These are phyloP conservation scores for Pilaira anomala DNA, from an alignment of 192 early-diverging fungal species.

Conservation along the genomic window DNA sequence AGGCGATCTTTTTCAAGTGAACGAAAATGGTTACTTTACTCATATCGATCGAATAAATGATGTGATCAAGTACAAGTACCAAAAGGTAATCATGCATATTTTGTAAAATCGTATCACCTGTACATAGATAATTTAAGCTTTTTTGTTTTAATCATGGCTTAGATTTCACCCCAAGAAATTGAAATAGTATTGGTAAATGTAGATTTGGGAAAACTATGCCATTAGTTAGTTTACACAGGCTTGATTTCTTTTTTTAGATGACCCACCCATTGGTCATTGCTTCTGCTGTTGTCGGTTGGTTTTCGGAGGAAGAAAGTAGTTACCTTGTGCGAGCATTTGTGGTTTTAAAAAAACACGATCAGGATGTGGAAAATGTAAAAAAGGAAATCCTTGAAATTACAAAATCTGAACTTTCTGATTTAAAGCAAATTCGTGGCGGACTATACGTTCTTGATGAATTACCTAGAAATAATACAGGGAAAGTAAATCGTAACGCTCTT, in stretches of 20 bases:
- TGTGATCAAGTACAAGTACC: slow-evolving; percentile 45
- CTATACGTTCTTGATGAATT: slow-evolving; percentile 67
- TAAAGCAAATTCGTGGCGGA: slow-evolving; percentile 80
- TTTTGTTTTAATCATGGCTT: too few species aligned
- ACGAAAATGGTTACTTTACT: slow-evolving; percentile 57
- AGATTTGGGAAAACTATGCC: not conserved
- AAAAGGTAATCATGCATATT: slow-evolving; percentile 50
- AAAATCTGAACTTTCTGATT: slow-evolving; percentile 53
- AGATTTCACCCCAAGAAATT: slow-evolving; percentile 56
- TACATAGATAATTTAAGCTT: not conserved
- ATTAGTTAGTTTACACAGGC: not conserved
- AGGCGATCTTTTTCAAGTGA: slow-evolving; percentile 53
- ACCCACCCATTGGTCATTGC: slow-evolving; percentile 67
- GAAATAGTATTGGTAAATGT: slow-evolving; percentile 54
- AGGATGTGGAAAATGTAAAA: slow-evolving; percentile 28
- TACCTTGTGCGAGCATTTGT: slow-evolving; percentile 79
- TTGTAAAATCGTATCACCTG: too few species aligned
- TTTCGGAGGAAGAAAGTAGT: slow-evolving; percentile 53
- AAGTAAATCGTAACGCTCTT: slow-evolving; percentile 45
- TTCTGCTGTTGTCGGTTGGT: slow-evolving; percentile 62
- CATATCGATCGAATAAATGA: slow-evolving; percentile 76
- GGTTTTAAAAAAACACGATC: slow-evolving; percentile 47
- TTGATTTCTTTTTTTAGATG: slow-evolving; percentile 40
- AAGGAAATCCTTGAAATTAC: slow-evolving; percentile 52
- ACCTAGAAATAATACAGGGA: slow-evolving; percentile 76